These are phyloP conservation scores for Moricandia moricandioides DNA, from an alignment of 345 rosid genomes.

Conservation along the genomic window DNA sequence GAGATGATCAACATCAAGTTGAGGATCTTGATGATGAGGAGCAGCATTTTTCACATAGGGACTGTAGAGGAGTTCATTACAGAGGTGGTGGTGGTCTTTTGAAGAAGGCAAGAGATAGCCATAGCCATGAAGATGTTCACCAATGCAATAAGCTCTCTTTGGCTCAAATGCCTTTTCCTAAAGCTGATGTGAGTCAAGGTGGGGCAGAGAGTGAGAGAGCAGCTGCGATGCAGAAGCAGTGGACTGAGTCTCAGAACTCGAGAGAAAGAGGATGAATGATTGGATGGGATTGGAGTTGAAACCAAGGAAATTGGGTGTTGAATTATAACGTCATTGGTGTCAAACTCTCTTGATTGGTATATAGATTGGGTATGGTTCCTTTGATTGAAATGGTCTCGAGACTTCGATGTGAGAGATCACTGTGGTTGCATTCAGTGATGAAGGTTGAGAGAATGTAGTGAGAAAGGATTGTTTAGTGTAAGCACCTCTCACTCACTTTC, in stretches of 20 bases:
- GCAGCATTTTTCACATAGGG: slow-evolving; percentile 45
- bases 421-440: slow-evolving; percentile 13
- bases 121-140: slow-evolving; percentile 50
- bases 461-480: not conserved
- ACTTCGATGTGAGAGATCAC: slow-evolving; percentile 33
- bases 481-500: not conserved
- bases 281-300: slow-evolving; percentile 66
- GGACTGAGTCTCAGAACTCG: slow-evolving; percentile 71
- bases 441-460: not conserved
- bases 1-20: slow-evolving; percentile 64
- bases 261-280: slow-evolving; percentile 91
- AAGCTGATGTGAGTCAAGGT: slow-evolving; percentile 53
- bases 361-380: not conserved
- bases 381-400: slow-evolving; percentile 12
- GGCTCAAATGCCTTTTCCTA: slow-evolving; percentile 40
- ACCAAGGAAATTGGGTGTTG: slow-evolving; percentile 41
- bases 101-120: slow-evolving; percentile 62
- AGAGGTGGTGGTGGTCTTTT: slow-evolving; percentile 47
- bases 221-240: slow-evolving; percentile 58
- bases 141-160: slow-evolving; percentile 30
- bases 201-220: slow-evolving; percentile 48
- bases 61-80: slow-evolving; percentile 39
- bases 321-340: not conserved
- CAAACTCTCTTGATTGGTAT: not conserved
- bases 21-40: slow-evolving; percentile 78